Conservation (phyloP, 495 filamentous ascomycete species). For the Mycothermus thermophilus region DNA sequence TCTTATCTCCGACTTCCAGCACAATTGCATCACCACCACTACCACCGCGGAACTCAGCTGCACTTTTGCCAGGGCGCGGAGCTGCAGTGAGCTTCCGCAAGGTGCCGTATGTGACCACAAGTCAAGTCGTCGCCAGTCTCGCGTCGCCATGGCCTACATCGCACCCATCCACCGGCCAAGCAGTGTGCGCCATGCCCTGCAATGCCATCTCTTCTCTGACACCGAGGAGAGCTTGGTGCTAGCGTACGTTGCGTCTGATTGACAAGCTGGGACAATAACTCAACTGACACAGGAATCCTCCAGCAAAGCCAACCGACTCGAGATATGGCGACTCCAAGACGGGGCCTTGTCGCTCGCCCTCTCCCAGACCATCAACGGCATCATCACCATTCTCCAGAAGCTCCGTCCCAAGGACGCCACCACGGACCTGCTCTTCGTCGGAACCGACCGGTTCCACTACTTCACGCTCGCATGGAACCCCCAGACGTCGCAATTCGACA, state of each 20-base stretch:
- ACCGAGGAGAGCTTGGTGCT: constrained; percentile 73
- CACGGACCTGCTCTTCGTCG: constrained; percentile 84
- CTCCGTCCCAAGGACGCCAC: constrained; percentile 57
- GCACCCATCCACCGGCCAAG: constrained; percentile 86
- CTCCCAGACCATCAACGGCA: constrained; percentile 62
- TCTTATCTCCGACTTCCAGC: neutral
- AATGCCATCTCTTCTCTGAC: constrained; percentile 54
- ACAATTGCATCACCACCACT: neutral
- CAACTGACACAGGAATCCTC: too few relatives aligned
- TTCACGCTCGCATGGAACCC: constrained; percentile 79
- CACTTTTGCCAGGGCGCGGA: too few relatives aligned
- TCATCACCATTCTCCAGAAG: constrained; percentile 71
- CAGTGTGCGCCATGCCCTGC: constrained; percentile 77
- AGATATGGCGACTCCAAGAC: constrained; percentile 52
- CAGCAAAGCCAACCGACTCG: constrained; percentile 88
- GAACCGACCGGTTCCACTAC: constrained; percentile 77
- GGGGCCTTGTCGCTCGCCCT: constrained; percentile 35
- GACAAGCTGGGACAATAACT: too few relatives aligned
- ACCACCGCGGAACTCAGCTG: too few relatives aligned
- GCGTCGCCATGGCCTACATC: constrained; percentile 70
- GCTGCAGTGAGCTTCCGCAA: neutral
- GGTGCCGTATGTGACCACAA: constrained; percentile 11
- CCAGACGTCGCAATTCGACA: constrained; percentile 45
- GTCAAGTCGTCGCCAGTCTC: constrained; percentile 2
- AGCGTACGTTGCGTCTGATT: too few relatives aligned